These are phyloP conservation scores for Cryptosporidium sp. DNA, from an alignment of 169 alveolate species.

Conservation along the genomic window DNA sequence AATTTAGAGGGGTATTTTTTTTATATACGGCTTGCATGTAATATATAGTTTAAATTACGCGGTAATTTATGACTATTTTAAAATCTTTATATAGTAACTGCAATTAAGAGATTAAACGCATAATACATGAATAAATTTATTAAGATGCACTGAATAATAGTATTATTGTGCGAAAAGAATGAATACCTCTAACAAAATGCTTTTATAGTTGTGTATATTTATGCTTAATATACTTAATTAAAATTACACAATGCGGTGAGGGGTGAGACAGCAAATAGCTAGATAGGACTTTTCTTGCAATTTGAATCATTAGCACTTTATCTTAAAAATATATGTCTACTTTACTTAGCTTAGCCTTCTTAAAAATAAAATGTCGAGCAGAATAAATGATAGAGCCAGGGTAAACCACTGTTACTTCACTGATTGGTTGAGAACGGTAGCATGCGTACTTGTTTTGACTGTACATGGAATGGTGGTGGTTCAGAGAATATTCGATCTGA, in stretches of 20 bases:
- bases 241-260: background rate
- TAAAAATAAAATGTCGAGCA: background rate
- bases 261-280: background rate
- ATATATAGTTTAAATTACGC: background rate
- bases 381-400: too few relatives aligned
- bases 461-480: conserved; percentile 67
- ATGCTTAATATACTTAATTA: background rate
- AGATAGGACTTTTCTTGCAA: background rate
- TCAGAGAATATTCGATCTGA: conserved; percentile 35
- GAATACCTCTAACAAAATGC: background rate
- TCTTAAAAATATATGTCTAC: background rate
- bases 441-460: conserved; percentile 53
- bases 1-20: background rate
- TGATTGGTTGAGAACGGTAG: conserved; percentile 72
- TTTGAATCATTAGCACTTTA: too few relatives aligned
- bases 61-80: background rate
- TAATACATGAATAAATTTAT: background rate
- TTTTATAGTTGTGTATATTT: too few relatives aligned
- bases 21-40: background rate
- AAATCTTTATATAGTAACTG: too few relatives aligned
- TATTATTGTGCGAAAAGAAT: background rate
- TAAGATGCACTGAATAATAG: background rate
- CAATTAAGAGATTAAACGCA: too few relatives aligned
- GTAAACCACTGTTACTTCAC: conserved; percentile 34
- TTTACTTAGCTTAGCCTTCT: background rate